Conservation (phyloP, 768 basidiomycete genomes). For the Panellus pusillus region DNA sequence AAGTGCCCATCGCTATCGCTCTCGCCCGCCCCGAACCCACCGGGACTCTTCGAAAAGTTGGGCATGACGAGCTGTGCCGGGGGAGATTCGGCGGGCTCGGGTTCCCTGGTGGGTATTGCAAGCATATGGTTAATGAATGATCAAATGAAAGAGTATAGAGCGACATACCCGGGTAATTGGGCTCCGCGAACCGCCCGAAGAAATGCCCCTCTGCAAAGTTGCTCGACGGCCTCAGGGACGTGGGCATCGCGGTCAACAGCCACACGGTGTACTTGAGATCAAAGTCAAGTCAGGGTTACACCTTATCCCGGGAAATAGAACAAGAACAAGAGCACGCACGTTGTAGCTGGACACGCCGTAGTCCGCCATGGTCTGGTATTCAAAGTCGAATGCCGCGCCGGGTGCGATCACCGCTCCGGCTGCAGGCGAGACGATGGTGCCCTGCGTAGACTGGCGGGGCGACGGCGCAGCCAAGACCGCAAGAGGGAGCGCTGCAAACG, state of each 20-base stretch:
- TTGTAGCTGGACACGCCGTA: conserved; percentile 43
- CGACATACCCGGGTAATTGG: conserved; percentile 43
- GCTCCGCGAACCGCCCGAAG: conserved; percentile 44
- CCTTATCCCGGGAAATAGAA: too few relatives aligned
- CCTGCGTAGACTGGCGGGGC: conserved; percentile 11
- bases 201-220: conserved; percentile 39
- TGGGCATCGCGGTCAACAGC: conserved; percentile 35
- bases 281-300: too few relatives aligned
- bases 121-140: background rate
- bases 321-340: background rate
- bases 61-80: conserved; percentile 45
- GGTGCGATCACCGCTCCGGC: conserved; percentile 38
- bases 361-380: conserved; percentile 38
- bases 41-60: conserved; percentile 40
- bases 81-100: conserved; percentile 39
- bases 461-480: conserved; percentile 4
- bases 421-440: conserved; percentile 25
- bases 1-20: conserved; percentile 32
- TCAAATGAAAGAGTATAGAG: too few relatives aligned
- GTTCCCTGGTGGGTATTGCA: conserved; percentile 31
- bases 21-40: conserved; percentile 38
- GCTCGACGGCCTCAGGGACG: conserved; percentile 24
- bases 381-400: conserved; percentile 41
- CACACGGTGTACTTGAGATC: conserved; percentile 36
- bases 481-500: conserved; percentile 10